Evolutionary conservation across 2,329 filamentous ascomycete genomes (phyloP), one percentile per base, ranked within the genome.

Genomic region (Trematosphaeria pertusa): DNA sequence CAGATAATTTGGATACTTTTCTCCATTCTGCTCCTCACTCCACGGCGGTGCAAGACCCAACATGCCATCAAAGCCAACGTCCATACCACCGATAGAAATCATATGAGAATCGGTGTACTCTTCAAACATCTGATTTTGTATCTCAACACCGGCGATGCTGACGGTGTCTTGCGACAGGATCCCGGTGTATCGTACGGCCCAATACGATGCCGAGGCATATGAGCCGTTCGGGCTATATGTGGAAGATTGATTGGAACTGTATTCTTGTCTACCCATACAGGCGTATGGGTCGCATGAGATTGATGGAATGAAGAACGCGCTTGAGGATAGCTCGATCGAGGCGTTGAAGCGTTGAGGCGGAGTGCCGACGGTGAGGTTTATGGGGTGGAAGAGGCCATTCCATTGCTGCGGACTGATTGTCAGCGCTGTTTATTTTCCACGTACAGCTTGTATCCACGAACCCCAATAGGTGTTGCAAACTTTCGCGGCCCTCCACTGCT

Each of bases 301-400:
- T 12, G 43, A 40, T 5, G 43, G 43, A 12, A 41, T 31, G 24
- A 48, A 38, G 32, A 48, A 32, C 7, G 3, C 12, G 32, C 32
- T 33, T 8, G n/a, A 20, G 7, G 8, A 21, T 6, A 48, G 33
- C 7, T 44, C 41, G 19, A 44, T 11, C 5, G 45, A 43, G 4
- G 43, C 38, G 18, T 48, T 48, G 32, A 48, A 42, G 4, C 3
- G 34, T 22, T 43, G 38, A 11, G 45, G 45, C 11, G 45, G 45
- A 18, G 38, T 43, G 3, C 45, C 45, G 20, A 48, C 20, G 4
- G 38, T 37, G 21, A 48, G 36, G 28, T 48, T 37, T 6, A 43
- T 43, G 7, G 21, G 17, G 24, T 48, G 30, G 11, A 37, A 8
- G 24, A 28, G 24, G 12, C 24, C 12, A 28, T 7, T 28, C 24